Evolutionary conservation across 2,329 filamentous ascomycete genomes (phyloP), one percentile per base, ranked within the genome.

Genomic region (Cladosporium sp.): DNA sequence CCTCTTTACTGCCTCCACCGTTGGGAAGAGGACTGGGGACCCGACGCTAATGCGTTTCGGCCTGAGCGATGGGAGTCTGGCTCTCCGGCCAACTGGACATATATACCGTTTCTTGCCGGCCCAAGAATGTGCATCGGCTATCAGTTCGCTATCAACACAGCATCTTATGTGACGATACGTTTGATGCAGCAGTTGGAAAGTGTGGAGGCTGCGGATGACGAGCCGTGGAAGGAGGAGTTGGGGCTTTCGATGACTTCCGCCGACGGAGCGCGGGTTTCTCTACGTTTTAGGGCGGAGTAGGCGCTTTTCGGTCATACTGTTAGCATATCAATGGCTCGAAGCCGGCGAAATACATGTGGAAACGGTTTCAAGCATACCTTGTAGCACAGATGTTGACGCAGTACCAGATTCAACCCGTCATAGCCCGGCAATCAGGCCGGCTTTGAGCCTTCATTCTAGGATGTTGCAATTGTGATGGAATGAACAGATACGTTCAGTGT

Each of bases 1-100:
- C 74, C 70, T 63, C 74, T 80, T n/a, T 83, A 80, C 69, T 71
- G 76, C 40, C 83, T 85, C 75, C 84, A 86, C 69, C 79, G 80
- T 3, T 78, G 81, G 18, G 75, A 76, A 31, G 79, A 81, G 56
- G 72, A 81, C 55, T 84, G 79, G 71, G 82, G 83, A 4, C 69
- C 76, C 3, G 82, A 84, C 49, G 81, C 81, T 2, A 73, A 78
- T n/a, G 76, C 78, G 37, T 85, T 80, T 74, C 75, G 73, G 61
- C 82, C 81, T 1, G 81, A 80, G 71, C 75, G 80, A 66, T 83
- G 81, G 82, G 65, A 66, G 5, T 76, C 33, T 14, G 72, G 52
- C 40, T 28, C 35, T 23, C 64, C 52, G 10, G 37, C 29, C 5
- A 31, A 49, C n/a, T 67, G 58, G 59, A 64, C 58, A 2, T 69